Evolutionary conservation across 257 asterid genomes (phyloP), one percentile per base, ranked within the genome.

Genomic region (Ophiorrhiza pumila): DNA sequence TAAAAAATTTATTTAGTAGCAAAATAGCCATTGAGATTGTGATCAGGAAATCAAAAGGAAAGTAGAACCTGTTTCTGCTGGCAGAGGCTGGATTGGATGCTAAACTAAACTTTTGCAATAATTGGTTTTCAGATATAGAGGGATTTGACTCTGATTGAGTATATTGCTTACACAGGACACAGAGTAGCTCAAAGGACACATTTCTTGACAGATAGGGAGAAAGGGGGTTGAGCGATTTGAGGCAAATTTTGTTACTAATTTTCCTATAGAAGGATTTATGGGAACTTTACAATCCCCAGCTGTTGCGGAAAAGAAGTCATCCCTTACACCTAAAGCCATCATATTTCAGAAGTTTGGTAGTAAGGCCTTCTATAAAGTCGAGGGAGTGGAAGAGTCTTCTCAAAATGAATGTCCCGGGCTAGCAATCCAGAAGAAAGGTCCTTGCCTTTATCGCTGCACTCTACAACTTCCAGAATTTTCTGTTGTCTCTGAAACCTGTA

Each of bases 311-410:
- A 91, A 87, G 82, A 88, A 86, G 86, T 29, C 81, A 69, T 14
- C 87, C 65, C 42, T 83, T 82, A 84, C 98, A 3, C 94, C 98
- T n/a, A 93, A 93, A 83, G 90, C 97, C 25, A 77, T 93, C 52
- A 91, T 93, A 81, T 71, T 85, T 87, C 96, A 91, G 72, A 89
- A 68, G 74, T 93, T 83, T 76, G 97, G 96, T 67, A 78, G 65
- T 68, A 83, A 87, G 74, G 98, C 98, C 42, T 50, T 46, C 74
- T 93, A 87, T 79, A 82, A 62, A 81, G 92, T 88, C 22, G 98
- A 93, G 81, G 98, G 89, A 83, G 94, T 93, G 47, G 84, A 74
- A 47, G 96, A 81, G 69, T 78, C 72, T 37, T 52, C 72, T 61
- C 80, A 81, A 75, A 87, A 80, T 79, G 91, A 71, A 65, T 89